Evolutionary conservation across 176 grass and related monocot species (phyloP), one percentile per base, ranked within the genome.

Genomic region (Puya raimondii): DNA sequence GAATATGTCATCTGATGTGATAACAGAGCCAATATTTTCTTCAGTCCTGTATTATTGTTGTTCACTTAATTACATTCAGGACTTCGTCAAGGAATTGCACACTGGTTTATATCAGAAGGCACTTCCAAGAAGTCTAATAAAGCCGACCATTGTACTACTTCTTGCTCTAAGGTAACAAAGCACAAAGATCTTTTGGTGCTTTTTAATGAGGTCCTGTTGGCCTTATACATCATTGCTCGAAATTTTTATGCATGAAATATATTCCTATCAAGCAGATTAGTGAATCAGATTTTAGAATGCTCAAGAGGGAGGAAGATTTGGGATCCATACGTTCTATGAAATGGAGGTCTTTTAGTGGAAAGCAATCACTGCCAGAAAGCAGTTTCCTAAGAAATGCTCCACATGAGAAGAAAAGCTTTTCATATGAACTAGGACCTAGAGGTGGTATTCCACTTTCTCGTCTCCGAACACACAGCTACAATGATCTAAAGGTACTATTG

Each of bases 361-460:
- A 71, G 17, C 73, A 29, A 63, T 11, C 57, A 53, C 51, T 64
- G 10, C 16, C 58, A 72, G 68, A 69, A 77, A 69, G 15, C 25
- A 61, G 64, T 27, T 56, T 33, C 8, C 50, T 47, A 50, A 12
- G 23, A 16, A 47, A 69, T 67, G 25, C 53, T n/a, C 74, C 63
- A 23, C 51, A 64, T 9, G 22, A 53, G 26, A 63, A 67, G 47
- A 83, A 83, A 78, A 83, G 81, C 48, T 83, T 83, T 50, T 83
- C 81, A 68, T 72, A 76, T 77, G 81, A 83, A 74, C 63, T 83
- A 50, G 75, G 74, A 56, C 68, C 69, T 23, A 83, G 49, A 69
- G 48, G 56, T 67, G 69, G 69, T 9, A 83, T 67, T 72, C 75
- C 47, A 47, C 74, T 48, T 11, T 16, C 51, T 16, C 47, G 16